Evolutionary conservation across 2,329 filamentous ascomycete species (phyloP).

Genomic region (Microcyclospora tardicrescens): DNA sequence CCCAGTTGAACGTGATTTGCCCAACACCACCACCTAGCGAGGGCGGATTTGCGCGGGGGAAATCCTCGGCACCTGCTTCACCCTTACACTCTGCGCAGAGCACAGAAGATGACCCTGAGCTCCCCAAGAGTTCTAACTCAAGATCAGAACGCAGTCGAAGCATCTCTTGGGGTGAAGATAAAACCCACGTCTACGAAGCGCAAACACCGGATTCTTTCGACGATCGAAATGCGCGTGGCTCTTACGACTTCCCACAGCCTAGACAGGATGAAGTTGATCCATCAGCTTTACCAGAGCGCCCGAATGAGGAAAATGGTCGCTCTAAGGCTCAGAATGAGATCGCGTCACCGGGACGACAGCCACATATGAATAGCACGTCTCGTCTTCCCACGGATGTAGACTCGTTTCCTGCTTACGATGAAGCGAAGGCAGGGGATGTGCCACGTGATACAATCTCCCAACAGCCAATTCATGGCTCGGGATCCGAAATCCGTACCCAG

Average conservation of each 20-base stretch:
- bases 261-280: too few relatives aligned
- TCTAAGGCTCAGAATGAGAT: conserved; percentile 7
- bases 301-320: conserved; percentile 10
- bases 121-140: conserved; percentile 6
- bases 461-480: conserved; percentile 29
- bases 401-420: neutral
- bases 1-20: conserved; percentile 42
- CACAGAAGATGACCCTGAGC: conserved; percentile 6
- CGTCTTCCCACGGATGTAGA: neutral
- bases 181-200: conserved; percentile 35
- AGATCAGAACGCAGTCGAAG: conserved; percentile 12
- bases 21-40: conserved; percentile 42
- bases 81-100: conserved; percentile 12
- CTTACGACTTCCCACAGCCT: too few relatives aligned
- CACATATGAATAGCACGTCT: conserved; percentile 1
- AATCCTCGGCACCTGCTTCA: conserved; percentile 23
- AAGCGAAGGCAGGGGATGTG: conserved; percentile 6
- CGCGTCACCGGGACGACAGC: neutral
- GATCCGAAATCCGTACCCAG: conserved; percentile 25
- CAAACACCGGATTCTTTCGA: conserved; percentile 31
- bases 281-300: conserved; percentile 7
- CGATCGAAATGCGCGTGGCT: too few relatives aligned
- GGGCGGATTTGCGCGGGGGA: conserved; percentile 22
- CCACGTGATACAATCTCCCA: conserved; percentile 13
- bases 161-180: conserved; percentile 37